phyloP scores from a whole-genome alignment of 2,329 filamentous ascomycete genomes.

The Alternaria gaisen region DNA sequence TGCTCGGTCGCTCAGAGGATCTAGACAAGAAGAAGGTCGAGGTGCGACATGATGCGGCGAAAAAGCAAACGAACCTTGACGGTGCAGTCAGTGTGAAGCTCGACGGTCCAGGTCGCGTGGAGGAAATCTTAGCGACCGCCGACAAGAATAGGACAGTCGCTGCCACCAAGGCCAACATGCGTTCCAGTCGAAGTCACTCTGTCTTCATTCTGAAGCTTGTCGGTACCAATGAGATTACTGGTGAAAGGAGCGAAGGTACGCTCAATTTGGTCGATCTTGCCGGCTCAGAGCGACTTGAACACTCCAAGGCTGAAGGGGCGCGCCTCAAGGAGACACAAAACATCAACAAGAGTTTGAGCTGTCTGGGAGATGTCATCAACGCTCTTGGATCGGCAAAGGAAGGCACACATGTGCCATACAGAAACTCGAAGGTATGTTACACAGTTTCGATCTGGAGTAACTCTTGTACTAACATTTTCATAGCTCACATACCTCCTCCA shows the following conservation, averaged over 20 bases:
- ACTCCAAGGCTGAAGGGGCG: slow-evolving; percentile 85
- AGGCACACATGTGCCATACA: slow-evolving; percentile 84
- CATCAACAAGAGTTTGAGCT: slow-evolving; percentile 95
- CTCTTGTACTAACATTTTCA: slow-evolving; percentile 16
- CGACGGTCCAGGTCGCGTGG: slow-evolving; percentile 80
- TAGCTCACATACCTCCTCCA: slow-evolving; percentile 91
- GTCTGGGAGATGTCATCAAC: slow-evolving; percentile 92
- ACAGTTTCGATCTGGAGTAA: neutral
- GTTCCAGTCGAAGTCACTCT: slow-evolving; percentile 92
- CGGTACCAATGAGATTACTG: slow-evolving; percentile 75
- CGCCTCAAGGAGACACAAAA: slow-evolving; percentile 93
- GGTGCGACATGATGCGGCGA: slow-evolving; percentile 83
- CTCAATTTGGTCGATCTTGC: slow-evolving; percentile 96
- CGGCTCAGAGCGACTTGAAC: slow-evolving; percentile 88
- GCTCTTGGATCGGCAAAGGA: slow-evolving; percentile 85
- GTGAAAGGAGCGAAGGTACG: slow-evolving; percentile 88
- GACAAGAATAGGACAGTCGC: slow-evolving; percentile 89
- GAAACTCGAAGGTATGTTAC: slow-evolving; percentile 83
- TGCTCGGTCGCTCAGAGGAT: slow-evolving; percentile 76
- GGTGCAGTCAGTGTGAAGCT: slow-evolving; percentile 81
- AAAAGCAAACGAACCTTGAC: slow-evolving; percentile 82
- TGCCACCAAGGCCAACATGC: slow-evolving; percentile 96
- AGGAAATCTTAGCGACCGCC: slow-evolving; percentile 80
- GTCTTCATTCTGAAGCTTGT: slow-evolving; percentile 86
- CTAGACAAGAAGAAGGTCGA: slow-evolving; percentile 85